Evolutionary conservation across 176 grass and related monocot species (phyloP), one percentile per base, ranked within the genome.

Genomic region (Avena sativa): DNA sequence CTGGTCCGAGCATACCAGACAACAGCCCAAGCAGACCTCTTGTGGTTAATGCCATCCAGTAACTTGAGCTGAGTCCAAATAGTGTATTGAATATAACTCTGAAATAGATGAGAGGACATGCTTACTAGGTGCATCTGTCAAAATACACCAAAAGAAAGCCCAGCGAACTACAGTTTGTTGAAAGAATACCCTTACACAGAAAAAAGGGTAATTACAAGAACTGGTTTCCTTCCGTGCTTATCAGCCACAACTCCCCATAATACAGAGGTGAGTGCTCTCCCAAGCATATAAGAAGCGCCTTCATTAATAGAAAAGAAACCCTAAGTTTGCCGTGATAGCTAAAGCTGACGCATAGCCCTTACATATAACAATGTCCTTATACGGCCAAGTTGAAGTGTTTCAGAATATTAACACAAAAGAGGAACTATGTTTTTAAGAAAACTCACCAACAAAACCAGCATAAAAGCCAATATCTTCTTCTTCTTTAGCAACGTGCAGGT

Each of bases 391-490:
- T 75, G 5, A 78, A 51, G 53, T 86, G 16, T 60, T 77, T 85
- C 26, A 51, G 6, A 25, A 70, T 40, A 82, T 44, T 44, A 73
- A 71, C 4, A 57, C 32, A 74, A 21, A 40, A 47, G 64, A 65
- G 79, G 28, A 83, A 82, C 14, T 4, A 69, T 26, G 26, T 78
- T 80, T 81, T 49, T 14, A 21, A 81, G 61, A 60, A 19, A 81
- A 86, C 92, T 83, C 78, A 94, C 92, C 92, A 44, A 91, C 81
- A 89, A 91, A 94, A 82, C 92, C 92, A 82, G 92, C 92, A 57
- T 94, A 94, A 82, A 94, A 94, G 77, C 92, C 92, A 75, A 94
- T 94, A 82, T 94, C 92, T 89, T 94, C 81, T 82, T 87, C 85
- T 74, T 87, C 20, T 87, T 89, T 88, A 57, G 92, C 92, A 91